A percentile compares a stretch with the other conserved stretches of the same genome.
Evolutionary conservation across 176 grass and related monocot species (phyloP).

Genomic region (Aechmea fasciata): DNA sequence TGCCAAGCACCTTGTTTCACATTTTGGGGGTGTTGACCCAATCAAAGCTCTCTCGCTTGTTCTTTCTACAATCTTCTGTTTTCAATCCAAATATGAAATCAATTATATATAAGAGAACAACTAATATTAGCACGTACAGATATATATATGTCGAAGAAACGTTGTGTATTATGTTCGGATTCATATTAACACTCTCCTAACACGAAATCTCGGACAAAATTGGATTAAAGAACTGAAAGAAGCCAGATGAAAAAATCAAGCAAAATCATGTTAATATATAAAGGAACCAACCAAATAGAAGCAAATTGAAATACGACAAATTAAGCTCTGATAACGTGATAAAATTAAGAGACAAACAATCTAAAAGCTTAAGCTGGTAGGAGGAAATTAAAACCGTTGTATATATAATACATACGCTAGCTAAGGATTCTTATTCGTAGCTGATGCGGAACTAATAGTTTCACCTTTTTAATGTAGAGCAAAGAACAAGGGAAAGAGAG

Average conservation of each 20-base stretch:
- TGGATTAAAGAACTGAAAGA: not conserved
- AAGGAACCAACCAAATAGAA: not conserved
- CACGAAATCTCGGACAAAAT: too few relatives aligned
- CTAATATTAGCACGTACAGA: too few relatives aligned
- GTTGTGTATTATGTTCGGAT: too few relatives aligned
- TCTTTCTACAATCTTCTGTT: slow-evolving; percentile 18
- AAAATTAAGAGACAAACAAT: too few relatives aligned
- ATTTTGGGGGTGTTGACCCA: slow-evolving; percentile 72
- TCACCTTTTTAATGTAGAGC: not conserved
- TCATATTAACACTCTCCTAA: too few relatives aligned
- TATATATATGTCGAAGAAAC: not conserved
- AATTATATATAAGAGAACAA: not conserved
- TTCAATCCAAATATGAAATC: not conserved
- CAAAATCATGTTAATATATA: not conserved
- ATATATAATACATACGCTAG: too few relatives aligned
- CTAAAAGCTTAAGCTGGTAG: too few relatives aligned
- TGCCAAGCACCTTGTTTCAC: slow-evolving; percentile 57
- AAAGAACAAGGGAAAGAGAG: not conserved
- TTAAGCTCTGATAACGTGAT: too few relatives aligned
- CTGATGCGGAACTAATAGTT: too few relatives aligned
- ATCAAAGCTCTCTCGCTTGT: slow-evolving; percentile 38
- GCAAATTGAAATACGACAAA: too few relatives aligned
- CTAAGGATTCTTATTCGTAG: too few relatives aligned
- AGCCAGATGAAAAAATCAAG: not conserved
- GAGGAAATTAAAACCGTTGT: too few relatives aligned